Evolutionary conservation across 2,329 filamentous ascomycete species (phyloP).

Genomic region (Phoma herbarum): DNA sequence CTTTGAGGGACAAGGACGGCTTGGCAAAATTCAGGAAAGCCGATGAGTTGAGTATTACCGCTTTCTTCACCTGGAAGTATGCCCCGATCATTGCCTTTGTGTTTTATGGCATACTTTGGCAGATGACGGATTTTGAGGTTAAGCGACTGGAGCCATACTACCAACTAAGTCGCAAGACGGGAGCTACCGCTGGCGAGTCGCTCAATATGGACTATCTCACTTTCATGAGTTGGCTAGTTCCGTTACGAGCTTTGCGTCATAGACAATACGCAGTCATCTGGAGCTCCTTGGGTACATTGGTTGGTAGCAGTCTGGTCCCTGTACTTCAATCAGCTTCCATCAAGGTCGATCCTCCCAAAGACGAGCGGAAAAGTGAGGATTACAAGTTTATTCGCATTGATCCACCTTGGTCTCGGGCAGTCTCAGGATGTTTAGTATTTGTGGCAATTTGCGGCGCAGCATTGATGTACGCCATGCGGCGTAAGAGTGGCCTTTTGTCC

Average conservation of each 20-base stretch:
- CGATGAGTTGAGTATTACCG: slow-evolving; percentile 37
- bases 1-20: slow-evolving; percentile 41
- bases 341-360: slow-evolving; percentile 63
- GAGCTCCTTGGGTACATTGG: slow-evolving; percentile 69
- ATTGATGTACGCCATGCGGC: slow-evolving; percentile 68
- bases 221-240: slow-evolving; percentile 70
- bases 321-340: slow-evolving; percentile 72
- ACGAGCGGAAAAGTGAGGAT: slow-evolving; percentile 55
- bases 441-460: slow-evolving; percentile 67
- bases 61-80: slow-evolving; percentile 53
- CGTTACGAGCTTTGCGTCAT: slow-evolving; percentile 68
- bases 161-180: slow-evolving; percentile 49
- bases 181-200: slow-evolving; percentile 57
- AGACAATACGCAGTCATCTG: slow-evolving; percentile 74
- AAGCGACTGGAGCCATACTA: slow-evolving; percentile 62
- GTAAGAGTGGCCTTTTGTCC: slow-evolving; percentile 71
- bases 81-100: slow-evolving; percentile 58
- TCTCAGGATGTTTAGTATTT: slow-evolving; percentile 65
- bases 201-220: slow-evolving; percentile 80
- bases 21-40: slow-evolving; percentile 44
- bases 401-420: slow-evolving; percentile 67
- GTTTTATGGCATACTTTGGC: slow-evolving; percentile 60
- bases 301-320: slow-evolving; percentile 74
- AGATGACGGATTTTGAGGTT: slow-evolving; percentile 60
- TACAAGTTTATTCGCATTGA: slow-evolving; percentile 66